These are phyloP conservation scores for Fragilariopsis cylindrus DNA, from an alignment of 108 stramenopile genomes.

Conservation along the genomic window DNA sequence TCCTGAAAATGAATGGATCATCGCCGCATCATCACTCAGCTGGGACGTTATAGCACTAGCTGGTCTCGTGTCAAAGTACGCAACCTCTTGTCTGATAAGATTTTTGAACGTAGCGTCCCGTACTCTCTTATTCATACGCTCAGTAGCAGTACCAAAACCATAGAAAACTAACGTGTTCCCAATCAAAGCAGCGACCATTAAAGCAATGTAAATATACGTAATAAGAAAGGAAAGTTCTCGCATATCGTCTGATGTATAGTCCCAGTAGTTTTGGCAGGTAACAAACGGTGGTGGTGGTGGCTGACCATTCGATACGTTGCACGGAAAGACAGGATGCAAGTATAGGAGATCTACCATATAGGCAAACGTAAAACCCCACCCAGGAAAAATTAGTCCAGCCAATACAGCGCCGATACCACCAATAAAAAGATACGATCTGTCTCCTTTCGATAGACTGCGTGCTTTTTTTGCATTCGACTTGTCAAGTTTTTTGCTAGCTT, in stretches of 20 bases:
- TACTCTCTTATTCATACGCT: slow-evolving; percentile 67
- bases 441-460: slow-evolving; percentile 39
- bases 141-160: slow-evolving; percentile 61
- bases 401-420: slow-evolving; percentile 53
- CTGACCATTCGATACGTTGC: slow-evolving; percentile 16
- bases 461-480: slow-evolving; percentile 38
- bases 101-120: slow-evolving; percentile 52
- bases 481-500: slow-evolving; percentile 14
- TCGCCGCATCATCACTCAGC: slow-evolving; percentile 62
- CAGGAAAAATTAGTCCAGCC: slow-evolving; percentile 60
- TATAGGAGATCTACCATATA: slow-evolving; percentile 58
- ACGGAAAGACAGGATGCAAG: slow-evolving; percentile 28
- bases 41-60: slow-evolving; percentile 59
- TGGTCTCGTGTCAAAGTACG: slow-evolving; percentile 48
- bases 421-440: slow-evolving; percentile 33
- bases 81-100: slow-evolving; percentile 53
- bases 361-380: slow-evolving; percentile 55
- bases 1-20: slow-evolving; percentile 60
- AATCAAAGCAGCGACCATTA: slow-evolving; percentile 38
- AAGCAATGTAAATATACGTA: slow-evolving; percentile 27
- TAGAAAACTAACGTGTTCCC: slow-evolving; percentile 51
- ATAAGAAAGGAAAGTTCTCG: slow-evolving; percentile 35
- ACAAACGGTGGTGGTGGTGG: slow-evolving; percentile 21
- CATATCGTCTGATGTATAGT: slow-evolving; percentile 42
- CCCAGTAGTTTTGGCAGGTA: slow-evolving; percentile 48